Percentiles rank a stretch among this genome's conserved stretches.
phyloP scores from a whole-genome alignment of 1,284 basidiomycete species.

The Leccinum angustisporum region DNA sequence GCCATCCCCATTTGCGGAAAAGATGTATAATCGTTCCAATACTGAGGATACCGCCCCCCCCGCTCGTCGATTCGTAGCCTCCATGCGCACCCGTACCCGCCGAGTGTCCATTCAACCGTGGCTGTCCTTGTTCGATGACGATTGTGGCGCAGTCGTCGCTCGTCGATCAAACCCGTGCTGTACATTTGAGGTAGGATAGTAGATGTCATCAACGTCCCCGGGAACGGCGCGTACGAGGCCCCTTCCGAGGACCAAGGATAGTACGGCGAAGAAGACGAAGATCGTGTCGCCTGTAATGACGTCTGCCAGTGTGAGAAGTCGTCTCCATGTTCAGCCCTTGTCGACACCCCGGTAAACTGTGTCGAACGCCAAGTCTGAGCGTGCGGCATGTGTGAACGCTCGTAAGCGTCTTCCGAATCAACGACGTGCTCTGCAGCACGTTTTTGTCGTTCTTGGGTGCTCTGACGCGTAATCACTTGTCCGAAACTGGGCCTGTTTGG shows the following conservation, averaged over 20 bases:
- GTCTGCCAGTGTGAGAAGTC: constrained; percentile 12
- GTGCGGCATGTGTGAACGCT: constrained; percentile 30
- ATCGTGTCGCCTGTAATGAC: constrained; percentile 8
- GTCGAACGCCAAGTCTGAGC: constrained; percentile 33
- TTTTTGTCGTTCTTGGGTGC: constrained; percentile 38
- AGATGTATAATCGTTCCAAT: constrained; percentile 62
- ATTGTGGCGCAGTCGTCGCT: constrained; percentile 26
- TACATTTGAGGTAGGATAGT: constrained; percentile 66
- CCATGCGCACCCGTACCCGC: constrained; percentile 11
- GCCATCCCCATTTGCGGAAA: constrained; percentile 54
- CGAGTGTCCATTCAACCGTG: constrained; percentile 19
- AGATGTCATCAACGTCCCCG: constrained; percentile 51
- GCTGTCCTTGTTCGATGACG: constrained; percentile 18
- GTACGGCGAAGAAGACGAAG: constrained; percentile 35
- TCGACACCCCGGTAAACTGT: constrained; percentile 13
- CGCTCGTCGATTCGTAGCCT: constrained; percentile 21
- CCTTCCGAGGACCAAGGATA: constrained; percentile 52
- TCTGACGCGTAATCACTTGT: constrained; percentile 33
- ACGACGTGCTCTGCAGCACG: constrained; percentile 35
- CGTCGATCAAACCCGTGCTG: constrained; percentile 63
- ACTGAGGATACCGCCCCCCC: constrained; percentile 48
- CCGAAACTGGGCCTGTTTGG: constrained; percentile 15
- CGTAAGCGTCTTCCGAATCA: constrained; percentile 34
- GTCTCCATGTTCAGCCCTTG: constrained; percentile 17
- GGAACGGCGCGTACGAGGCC: constrained; percentile 36